phyloP scores from a whole-genome alignment of 345 rosid genomes.

The Gynandropsis gynandra region DNA sequence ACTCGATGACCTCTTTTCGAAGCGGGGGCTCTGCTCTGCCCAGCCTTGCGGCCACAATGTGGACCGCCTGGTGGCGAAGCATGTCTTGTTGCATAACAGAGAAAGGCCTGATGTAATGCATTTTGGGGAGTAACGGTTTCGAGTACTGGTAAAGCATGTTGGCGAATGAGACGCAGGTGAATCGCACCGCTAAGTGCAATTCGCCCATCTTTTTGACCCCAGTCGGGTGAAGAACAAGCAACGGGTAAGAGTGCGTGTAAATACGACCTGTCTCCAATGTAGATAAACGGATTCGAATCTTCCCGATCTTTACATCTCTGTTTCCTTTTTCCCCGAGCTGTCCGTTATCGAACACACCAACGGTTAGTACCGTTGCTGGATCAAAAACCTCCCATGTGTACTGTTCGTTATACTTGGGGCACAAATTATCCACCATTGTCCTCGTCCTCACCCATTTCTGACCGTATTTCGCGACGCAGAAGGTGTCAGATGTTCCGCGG shows the following conservation, averaged over 20 bases:
- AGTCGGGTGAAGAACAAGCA: conserved; percentile 76
- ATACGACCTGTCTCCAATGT: conserved; percentile 84
- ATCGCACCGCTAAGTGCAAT: conserved; percentile 77
- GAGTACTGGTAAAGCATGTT: conserved; percentile 90
- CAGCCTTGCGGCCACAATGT: conserved; percentile 66
- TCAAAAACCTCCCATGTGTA: conserved; percentile 97
- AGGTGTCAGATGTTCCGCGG: conserved; percentile 81
- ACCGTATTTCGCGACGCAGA: conserved; percentile 94
- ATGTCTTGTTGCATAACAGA: conserved; percentile 81
- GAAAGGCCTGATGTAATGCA: conserved; percentile 86
- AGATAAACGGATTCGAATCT: conserved; percentile 86
- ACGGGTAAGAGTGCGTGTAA: conserved; percentile 86
- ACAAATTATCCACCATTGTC: conserved; percentile 73
- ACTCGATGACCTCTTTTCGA: conserved; percentile 87
- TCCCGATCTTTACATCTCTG: conserved; percentile 78
- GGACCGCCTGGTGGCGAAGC: conserved; percentile 79
- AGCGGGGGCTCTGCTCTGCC: conserved; percentile 94
- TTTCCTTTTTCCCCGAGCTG: conserved; percentile 69
- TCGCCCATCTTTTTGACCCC: conserved; percentile 99
- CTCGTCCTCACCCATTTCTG: conserved; percentile 95
- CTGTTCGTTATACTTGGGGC: conserved; percentile 89
- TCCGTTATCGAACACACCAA: conserved; percentile 89
- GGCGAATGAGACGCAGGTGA: conserved; percentile 65
- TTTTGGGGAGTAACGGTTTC: conserved; percentile 78
- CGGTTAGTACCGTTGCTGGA: conserved; percentile 84